Conservation (phyloP, 176 grass and related monocot species). For the Oryza meyeriana region DNA sequence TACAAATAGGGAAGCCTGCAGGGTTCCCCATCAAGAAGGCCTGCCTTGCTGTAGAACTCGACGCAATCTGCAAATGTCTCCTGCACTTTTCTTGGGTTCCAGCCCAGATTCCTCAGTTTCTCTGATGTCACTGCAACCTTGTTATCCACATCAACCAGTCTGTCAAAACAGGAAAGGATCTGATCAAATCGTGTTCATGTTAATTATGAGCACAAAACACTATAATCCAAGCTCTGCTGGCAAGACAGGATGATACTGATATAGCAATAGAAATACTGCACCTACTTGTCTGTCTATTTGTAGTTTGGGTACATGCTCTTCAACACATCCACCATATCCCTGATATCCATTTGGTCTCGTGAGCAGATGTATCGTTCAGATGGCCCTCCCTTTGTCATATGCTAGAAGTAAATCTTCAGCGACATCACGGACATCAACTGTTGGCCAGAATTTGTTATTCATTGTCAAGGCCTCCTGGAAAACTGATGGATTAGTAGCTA, state of each 20-base stretch:
- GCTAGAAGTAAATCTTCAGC: constrained; percentile 6
- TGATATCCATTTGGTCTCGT: background rate
- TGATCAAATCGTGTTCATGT: background rate
- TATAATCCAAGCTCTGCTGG: too few species aligned
- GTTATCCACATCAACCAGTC: background rate
- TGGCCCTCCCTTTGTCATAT: background rate
- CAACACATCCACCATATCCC: background rate
- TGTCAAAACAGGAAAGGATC: background rate
- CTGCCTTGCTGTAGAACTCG: background rate
- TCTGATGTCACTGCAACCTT: background rate
- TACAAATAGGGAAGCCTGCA: too few species aligned
- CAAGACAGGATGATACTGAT: background rate
- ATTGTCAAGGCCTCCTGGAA: background rate
- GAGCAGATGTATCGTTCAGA: constrained; percentile 30
- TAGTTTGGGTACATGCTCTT: constrained; percentile 26
- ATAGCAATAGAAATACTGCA: background rate
- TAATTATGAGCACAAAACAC: background rate
- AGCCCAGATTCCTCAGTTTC: constrained; percentile 37
- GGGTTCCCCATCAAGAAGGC: too few species aligned
- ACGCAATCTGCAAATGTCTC: constrained; percentile 17
- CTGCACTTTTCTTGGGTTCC: constrained; percentile 25
- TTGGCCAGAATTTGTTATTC: background rate
- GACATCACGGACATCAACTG: constrained; percentile 25
- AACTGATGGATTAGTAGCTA: too few species aligned
- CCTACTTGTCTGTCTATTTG: constrained; percentile 17